Conservation (phyloP, 129 eudicot genomes). For the Chrysanthemum makinoi region DNA sequence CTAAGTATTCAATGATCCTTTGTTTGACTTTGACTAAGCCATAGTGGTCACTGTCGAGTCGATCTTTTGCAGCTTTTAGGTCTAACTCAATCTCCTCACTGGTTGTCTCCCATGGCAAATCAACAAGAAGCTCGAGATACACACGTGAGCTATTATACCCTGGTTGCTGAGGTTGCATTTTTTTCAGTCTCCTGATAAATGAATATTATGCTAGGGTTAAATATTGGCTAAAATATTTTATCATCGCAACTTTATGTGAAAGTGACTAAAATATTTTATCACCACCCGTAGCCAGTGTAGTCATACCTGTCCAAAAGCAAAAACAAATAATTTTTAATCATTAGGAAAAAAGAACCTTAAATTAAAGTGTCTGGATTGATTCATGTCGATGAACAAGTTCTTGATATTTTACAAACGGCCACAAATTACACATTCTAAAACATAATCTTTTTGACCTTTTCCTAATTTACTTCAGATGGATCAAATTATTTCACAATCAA, state of each 20-base stretch:
- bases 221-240: conserved; percentile 4
- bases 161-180: conserved; percentile 99
- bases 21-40: conserved; percentile 91
- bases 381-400: no score
- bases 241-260: not conserved
- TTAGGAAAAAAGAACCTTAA: no score
- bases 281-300: conserved; percentile 86
- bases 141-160: conserved; percentile 92
- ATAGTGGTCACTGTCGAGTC: conserved; percentile 88
- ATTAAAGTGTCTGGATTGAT: no score
- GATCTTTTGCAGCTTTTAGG: conserved; percentile 84
- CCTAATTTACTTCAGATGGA: not conserved
- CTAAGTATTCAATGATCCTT: conserved; percentile 87
- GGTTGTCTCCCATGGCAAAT: conserved; percentile 88
- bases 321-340: no score
- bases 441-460: not conserved
- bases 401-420: no score
- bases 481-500: not conserved
- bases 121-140: conserved; percentile 91
- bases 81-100: conserved; percentile 81
- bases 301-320: conserved; percentile 66
- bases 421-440: not conserved
- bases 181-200: conserved; percentile 77
- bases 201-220: conserved; percentile 20
- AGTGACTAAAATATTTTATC: no score